These are phyloP conservation scores for Fusarium cyanostomum DNA, from an alignment of 2,329 filamentous ascomycete species.

Conservation along the genomic window DNA sequence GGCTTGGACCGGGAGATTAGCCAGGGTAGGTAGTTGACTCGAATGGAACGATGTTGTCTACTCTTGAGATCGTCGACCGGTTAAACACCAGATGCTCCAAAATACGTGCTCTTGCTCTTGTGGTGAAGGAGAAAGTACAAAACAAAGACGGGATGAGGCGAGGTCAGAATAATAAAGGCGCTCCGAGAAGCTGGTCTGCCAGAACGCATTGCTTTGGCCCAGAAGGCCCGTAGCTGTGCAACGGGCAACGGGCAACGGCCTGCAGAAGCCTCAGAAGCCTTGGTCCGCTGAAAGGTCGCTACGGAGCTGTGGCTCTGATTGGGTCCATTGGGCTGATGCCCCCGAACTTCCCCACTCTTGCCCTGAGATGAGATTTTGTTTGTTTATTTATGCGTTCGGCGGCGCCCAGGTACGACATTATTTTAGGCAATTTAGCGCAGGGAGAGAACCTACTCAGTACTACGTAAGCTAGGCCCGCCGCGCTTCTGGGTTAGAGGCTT, in stretches of 20 bases:
- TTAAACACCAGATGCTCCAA: conserved; percentile 9
- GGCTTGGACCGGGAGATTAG: conserved; percentile 40
- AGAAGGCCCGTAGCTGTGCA: conserved; percentile 39
- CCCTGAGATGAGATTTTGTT: conserved; percentile 45
- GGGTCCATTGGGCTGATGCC: conserved; percentile 22
- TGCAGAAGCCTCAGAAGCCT: conserved; percentile 28
- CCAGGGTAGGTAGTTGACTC: conserved; percentile 33
- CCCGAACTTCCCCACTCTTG: conserved; percentile 27
- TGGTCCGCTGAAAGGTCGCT: conserved; percentile 10
- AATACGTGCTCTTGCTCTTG: not conserved
- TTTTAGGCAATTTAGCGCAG: conserved; percentile 40
- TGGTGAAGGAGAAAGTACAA: conserved; percentile 6
- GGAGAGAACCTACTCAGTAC: conserved; percentile 23
- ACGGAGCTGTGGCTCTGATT: conserved; percentile 22
- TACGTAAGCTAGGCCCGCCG: no score
- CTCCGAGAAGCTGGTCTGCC: conserved; percentile 23
- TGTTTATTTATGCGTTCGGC: conserved; percentile 48
- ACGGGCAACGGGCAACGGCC: conserved; percentile 44
- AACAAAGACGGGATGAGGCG: conserved; percentile 20
- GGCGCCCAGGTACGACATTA: conserved; percentile 36
- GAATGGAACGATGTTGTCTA: conserved; percentile 26
- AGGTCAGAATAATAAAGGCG: conserved; percentile 38
- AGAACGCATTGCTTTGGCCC: conserved; percentile 21
- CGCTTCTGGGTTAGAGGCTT: conserved; percentile 26
- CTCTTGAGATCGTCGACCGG: conserved; percentile 13